A percentile compares a stretch with the other conserved stretches of the same genome.
These are phyloP conservation scores for Solanum clarkiae DNA, from an alignment of 257 asterid species.

Conservation along the genomic window DNA sequence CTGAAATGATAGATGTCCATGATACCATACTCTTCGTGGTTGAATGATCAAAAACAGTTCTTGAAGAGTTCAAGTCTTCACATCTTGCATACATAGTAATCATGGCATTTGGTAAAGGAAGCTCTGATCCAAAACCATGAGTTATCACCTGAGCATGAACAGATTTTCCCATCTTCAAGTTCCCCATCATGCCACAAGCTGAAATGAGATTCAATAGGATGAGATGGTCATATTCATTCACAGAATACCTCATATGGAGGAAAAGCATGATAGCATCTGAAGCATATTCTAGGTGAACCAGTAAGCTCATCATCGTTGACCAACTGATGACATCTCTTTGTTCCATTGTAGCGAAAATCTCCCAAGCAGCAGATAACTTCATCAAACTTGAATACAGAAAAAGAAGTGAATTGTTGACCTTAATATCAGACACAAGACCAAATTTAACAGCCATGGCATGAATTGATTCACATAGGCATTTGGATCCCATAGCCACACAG, in stretches of 20 bases:
- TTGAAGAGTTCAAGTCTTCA: constrained; percentile 1
- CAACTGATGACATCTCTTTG: constrained; percentile 11
- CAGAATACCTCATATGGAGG: neutral
- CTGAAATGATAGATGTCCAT: constrained; percentile 7
- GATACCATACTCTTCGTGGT: neutral
- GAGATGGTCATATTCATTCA: neutral
- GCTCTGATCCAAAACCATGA: neutral
- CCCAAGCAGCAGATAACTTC: neutral
- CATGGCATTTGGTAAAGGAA: constrained; percentile 1
- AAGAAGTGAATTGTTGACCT: constrained; percentile 7
- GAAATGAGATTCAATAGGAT: constrained; percentile 8
- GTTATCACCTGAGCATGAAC: constrained; percentile 2
- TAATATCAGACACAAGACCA: neutral
- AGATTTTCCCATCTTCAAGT: constrained; percentile 10
- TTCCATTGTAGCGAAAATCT: neutral
- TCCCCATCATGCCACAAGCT: constrained; percentile 3
- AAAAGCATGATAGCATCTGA: constrained; percentile 5
- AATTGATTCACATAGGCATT: constrained; percentile 5
- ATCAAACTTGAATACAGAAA: constrained; percentile 7
- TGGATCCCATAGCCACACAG: neutral
- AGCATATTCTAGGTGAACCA: constrained; percentile 3
- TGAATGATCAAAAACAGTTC: neutral
- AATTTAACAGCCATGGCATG: neutral
- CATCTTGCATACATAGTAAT: constrained; percentile 12
- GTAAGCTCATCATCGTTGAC: constrained; percentile 6